Base-by-base conservation (phyloP, 2,329 filamentous ascomycete species). In the Sporothrix luriei region DNA sequence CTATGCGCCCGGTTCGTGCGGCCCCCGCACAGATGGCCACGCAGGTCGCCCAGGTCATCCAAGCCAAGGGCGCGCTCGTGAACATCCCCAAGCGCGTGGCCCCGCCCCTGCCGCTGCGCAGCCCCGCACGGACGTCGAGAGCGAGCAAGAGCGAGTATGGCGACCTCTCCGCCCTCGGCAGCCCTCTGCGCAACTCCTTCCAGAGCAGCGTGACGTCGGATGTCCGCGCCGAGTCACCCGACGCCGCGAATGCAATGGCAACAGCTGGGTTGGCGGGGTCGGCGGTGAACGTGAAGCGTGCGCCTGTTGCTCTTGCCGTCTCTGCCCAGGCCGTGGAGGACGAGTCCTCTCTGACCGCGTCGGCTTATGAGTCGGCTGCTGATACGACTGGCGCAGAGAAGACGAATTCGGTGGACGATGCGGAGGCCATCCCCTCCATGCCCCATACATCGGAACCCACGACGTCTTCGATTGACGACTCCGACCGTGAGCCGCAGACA, bases 11-110 rank as follows among this genome's bases (percentile, higher is more conserved):
- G 19, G 81, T 87, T 19, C 83, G 84, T 7, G 85, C 88, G 67
- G 82, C 88, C 62, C 85, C 86, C 2, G 88, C 90, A 1, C 87
- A 90, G 69, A 84, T 88, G 66, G 87, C 90, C 2, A 88, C 90
- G 1, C 87, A 90, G 68, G 84, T 88, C 68, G 87, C 91, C 3
- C 88, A 90, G 68, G 85, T 88, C 69, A 88, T 93, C 69, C 84
- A 86, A 40, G 90, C 88, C 51, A 90, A 91, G 76, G 92, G 93
- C 29, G 90, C 90, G 66, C 83, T 97, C 66, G 92, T 97, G 38
- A 93, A 88, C 59, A 97, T 97, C 70, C 88, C 91, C 14, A 96
- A 94, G 80, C 87, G 93, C 48, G 80, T 89, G 1, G 87, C 92
- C 0, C 93, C 94, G 1, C 88, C 91, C 10, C 84, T 97, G 14